phyloP scores from a whole-genome alignment of 345 rosid species.

The Salix arbutifolia region DNA sequence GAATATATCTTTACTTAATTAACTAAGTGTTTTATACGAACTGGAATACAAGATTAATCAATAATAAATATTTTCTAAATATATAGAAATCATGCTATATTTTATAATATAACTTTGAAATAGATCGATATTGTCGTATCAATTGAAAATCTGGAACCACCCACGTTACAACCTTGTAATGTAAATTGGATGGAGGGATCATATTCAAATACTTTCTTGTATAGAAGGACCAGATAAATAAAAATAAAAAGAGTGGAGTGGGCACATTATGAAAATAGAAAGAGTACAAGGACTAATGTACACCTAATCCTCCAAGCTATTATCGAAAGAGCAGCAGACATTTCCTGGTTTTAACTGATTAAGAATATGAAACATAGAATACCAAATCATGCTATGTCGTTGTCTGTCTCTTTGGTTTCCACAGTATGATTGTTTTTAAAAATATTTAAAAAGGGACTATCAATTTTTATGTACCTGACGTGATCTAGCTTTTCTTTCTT shows the following conservation, averaged over 20 bases:
- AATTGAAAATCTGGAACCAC: no score
- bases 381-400: background rate
- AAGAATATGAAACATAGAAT: background rate
- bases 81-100: no score
- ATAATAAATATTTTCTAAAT: no score
- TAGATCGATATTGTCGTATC: no score
- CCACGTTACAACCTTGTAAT: no score
- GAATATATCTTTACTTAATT: no score
- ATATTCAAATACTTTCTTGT: no score
- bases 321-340: conserved; percentile 8
- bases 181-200: no score
- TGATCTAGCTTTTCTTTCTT: conserved; percentile 9
- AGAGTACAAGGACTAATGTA: background rate
- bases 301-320: background rate
- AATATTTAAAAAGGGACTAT: background rate
- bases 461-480: conserved; percentile 9
- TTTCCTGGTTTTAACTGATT: conserved; percentile 15
- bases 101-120: no score
- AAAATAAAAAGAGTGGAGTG: background rate
- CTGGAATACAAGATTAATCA: no score
- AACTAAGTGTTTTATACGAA: no score
- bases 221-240: no score
- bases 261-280: background rate
- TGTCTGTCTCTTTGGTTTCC: conserved; percentile 1
- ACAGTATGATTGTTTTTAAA: background rate